Evolutionary conservation across 2,329 filamentous ascomycete species (phyloP).

Genomic region (Myotisia sp.): DNA sequence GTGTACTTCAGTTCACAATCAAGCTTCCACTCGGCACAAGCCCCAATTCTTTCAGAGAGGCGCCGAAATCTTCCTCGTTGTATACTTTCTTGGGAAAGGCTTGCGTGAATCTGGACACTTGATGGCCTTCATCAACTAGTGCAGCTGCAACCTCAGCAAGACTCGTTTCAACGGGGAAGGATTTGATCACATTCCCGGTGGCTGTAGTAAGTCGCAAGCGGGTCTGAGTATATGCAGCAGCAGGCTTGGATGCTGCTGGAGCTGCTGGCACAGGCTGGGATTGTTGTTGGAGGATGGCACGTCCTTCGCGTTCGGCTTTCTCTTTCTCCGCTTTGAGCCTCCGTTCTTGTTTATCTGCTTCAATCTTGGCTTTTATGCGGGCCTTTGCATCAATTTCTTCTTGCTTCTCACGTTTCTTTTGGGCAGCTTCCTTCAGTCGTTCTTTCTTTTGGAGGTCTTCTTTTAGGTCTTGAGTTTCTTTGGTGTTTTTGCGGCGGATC

Average conservation of each 20-base stretch:
- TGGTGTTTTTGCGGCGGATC: constrained; percentile 73
- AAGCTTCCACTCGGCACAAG: constrained; percentile 82
- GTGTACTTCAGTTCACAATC: constrained; percentile 42
- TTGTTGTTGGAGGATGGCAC: constrained; percentile 36
- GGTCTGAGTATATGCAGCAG: constrained; percentile 62
- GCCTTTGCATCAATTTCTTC: constrained; percentile 76
- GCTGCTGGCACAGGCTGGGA: constrained; percentile 32
- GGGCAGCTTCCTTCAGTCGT: constrained; percentile 76
- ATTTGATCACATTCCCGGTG: constrained; percentile 68
- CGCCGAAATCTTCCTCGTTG: constrained; percentile 60
- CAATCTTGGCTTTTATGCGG: constrained; percentile 83
- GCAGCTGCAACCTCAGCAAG: constrained; percentile 80
- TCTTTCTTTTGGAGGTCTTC: constrained; percentile 80
- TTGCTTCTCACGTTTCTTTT: constrained; percentile 75
- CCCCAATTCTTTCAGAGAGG: constrained; percentile 85
- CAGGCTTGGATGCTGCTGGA: constrained; percentile 43
- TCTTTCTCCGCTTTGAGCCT: constrained; percentile 70
- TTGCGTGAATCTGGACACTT: constrained; percentile 63
- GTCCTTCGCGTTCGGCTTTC: constrained; percentile 76
- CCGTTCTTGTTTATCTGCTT: constrained; percentile 82
- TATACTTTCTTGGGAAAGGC: constrained; percentile 82
- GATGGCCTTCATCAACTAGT: constrained; percentile 54
- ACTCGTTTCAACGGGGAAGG: constrained; percentile 75
- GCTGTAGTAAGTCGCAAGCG: constrained; percentile 67
- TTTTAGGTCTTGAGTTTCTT: constrained; percentile 75